phyloP scores from a whole-genome alignment of 129 eudicot species.

The carrot (Daucus carota) region DNA sequence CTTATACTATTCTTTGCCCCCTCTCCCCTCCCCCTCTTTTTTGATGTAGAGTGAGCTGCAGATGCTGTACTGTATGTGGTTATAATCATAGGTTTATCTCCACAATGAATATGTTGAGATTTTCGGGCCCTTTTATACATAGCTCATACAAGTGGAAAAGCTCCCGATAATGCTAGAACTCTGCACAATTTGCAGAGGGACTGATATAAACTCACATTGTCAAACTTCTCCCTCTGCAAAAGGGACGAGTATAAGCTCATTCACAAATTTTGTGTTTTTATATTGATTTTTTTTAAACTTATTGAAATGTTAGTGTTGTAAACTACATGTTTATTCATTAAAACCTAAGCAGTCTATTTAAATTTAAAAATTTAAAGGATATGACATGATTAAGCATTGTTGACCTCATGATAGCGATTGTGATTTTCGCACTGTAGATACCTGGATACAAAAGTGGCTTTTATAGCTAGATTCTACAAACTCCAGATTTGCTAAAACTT shows the following conservation, averaged over 20 bases:
- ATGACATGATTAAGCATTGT: too few relatives aligned
- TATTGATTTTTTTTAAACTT: background rate
- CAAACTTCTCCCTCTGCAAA: background rate
- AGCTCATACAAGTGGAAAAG: background rate
- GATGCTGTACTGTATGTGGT: background rate
- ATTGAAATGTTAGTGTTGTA: background rate
- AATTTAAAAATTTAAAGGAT: too few relatives aligned
- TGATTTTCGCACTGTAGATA: too few relatives aligned
- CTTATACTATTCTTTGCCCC: too few relatives aligned
- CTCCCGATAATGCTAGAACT: background rate
- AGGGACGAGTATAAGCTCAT: background rate
- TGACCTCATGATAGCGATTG: too few relatives aligned
- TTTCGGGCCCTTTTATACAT: background rate
- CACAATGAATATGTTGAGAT: background rate
- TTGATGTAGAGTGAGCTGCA: background rate
- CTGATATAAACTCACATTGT: background rate
- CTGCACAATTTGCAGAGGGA: background rate
- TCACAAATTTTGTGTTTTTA: background rate
- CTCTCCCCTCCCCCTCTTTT: too few relatives aligned
- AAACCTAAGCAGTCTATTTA: too few relatives aligned
- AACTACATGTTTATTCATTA: background rate
- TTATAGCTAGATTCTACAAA: too few relatives aligned
- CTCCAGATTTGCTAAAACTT: too few relatives aligned
- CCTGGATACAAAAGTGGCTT: too few relatives aligned
- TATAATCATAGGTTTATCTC: background rate